Conservation (phyloP, 257 asterid species). For the Paulownia fortunei region DNA sequence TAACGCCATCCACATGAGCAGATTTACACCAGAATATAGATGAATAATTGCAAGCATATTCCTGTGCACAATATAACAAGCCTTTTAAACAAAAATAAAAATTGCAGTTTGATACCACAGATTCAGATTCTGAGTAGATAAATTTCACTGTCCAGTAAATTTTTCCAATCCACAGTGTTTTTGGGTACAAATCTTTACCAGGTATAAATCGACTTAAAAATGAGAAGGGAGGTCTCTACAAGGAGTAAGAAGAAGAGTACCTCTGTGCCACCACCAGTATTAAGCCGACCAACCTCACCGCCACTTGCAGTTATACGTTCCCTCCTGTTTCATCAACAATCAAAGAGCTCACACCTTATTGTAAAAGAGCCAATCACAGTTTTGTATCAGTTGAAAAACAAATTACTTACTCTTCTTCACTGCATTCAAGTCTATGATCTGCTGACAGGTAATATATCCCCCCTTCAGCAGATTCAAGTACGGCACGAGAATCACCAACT, state of each 20-base stretch:
- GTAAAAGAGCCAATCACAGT: not conserved
- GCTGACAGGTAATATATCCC: slow-evolving; percentile 77
- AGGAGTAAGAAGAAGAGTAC: slow-evolving; percentile 39
- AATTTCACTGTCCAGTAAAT: no score
- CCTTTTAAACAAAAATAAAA: no score
- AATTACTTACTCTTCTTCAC: slow-evolving; percentile 70
- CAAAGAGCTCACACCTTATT: slow-evolving; percentile 26
- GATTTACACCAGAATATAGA: no score
- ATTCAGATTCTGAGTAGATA: no score
- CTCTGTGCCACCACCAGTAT: slow-evolving; percentile 87
- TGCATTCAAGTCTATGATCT: slow-evolving; percentile 85
- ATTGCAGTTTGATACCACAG: no score
- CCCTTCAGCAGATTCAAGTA: slow-evolving; percentile 85
- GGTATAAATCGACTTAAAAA: not conserved
- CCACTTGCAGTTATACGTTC: slow-evolving; percentile 80
- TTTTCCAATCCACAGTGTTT: no score
- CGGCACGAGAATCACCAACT: slow-evolving; percentile 81
- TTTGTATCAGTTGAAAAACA: not conserved
- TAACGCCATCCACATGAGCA: no score
- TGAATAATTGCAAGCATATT: not conserved
- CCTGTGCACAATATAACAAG: not conserved
- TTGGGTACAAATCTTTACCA: no score
- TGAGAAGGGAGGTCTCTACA: not conserved
- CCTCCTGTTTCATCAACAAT: slow-evolving; percentile 56
- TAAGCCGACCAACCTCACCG: slow-evolving; percentile 86